Evolutionary conservation across 139 green algal genomes (phyloP).

Genomic region (Chlorella sp.): DNA sequence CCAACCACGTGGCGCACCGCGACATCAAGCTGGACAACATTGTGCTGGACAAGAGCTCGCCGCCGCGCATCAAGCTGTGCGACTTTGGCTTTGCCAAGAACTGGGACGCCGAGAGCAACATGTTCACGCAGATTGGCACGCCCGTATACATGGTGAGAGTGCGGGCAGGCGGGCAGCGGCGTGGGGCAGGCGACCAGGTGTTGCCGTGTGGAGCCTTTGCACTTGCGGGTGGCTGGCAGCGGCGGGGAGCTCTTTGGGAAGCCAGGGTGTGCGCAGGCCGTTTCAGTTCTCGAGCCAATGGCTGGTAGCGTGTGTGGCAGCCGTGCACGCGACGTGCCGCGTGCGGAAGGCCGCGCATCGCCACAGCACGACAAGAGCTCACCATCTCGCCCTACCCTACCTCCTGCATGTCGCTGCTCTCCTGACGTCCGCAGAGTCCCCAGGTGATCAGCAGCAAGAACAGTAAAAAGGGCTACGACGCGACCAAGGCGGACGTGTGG

Average conservation of each 20-base stretch:
- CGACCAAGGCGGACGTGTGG: constrained; percentile 41
- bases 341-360: no score
- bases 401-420: no score
- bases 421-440: neutral
- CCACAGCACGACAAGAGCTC: no score
- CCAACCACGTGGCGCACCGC: constrained; percentile 74
- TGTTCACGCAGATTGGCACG: constrained; percentile 59
- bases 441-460: constrained; percentile 10
- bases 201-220: no score
- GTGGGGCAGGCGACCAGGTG: no score
- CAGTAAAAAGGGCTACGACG: constrained; percentile 11
- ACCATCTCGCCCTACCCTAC: no score
- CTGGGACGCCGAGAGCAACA: constrained; percentile 45
- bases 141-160: constrained; percentile 54
- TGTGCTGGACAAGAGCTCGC: constrained; percentile 60
- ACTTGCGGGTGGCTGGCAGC: no score
- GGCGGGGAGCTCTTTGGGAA: no score
- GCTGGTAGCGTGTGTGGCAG: no score
- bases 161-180: neutral
- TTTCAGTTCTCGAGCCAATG: no score
- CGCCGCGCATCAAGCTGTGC: constrained; percentile 71
- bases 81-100: constrained; percentile 66
- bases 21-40: constrained; percentile 86
- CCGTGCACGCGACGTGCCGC: no score
- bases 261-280: no score